phyloP scores from a whole-genome alignment of 495 filamentous ascomycete species.

The Daldinia grandis region DNA sequence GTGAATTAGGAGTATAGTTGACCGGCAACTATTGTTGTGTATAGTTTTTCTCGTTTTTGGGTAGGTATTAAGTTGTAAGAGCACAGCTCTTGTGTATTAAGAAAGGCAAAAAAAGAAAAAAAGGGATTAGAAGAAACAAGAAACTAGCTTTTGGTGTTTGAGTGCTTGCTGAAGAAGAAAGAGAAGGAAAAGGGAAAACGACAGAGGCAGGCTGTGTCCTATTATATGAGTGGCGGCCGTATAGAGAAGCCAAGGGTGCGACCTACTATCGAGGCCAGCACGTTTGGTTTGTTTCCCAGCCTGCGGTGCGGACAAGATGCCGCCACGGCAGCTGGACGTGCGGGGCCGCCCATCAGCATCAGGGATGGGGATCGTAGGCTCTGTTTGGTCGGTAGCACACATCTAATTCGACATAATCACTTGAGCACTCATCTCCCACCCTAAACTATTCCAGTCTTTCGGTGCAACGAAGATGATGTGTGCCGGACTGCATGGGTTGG shows the following conservation, averaged over 20 bases:
- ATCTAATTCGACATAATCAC: conserved; percentile 33
- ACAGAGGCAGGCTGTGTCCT: conserved; percentile 51
- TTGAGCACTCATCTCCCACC: conserved; percentile 27
- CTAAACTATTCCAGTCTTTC: conserved; percentile 33
- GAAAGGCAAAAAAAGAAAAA: conserved; percentile 50
- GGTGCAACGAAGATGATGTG: conserved; percentile 34
- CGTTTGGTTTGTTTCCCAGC: conserved; percentile 16
- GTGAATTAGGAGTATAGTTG: conserved; percentile 54
- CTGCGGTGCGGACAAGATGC: conserved; percentile 22
- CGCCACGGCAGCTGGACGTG: conserved; percentile 35
- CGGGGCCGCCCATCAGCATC: conserved; percentile 30
- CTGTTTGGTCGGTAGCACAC: conserved; percentile 37
- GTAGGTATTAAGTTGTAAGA: conserved; percentile 47
- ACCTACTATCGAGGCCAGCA: conserved; percentile 35
- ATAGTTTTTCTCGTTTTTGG: conserved; percentile 51
- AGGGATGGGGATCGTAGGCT: conserved; percentile 28
- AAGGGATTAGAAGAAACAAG: conserved; percentile 47
- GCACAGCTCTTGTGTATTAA: conserved; percentile 59
- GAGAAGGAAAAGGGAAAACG: conserved; percentile 50
- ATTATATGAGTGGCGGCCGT: conserved; percentile 56
- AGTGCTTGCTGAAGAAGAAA: conserved; percentile 79
- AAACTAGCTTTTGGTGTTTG: conserved; percentile 71
- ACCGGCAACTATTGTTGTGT: conserved; percentile 55
- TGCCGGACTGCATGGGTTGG: conserved; percentile 51
- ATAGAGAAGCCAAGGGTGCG: conserved; percentile 32